Evolutionary conservation across 306 rosid genomes (phyloP).

Genomic region (Crataegus laevigata): DNA sequence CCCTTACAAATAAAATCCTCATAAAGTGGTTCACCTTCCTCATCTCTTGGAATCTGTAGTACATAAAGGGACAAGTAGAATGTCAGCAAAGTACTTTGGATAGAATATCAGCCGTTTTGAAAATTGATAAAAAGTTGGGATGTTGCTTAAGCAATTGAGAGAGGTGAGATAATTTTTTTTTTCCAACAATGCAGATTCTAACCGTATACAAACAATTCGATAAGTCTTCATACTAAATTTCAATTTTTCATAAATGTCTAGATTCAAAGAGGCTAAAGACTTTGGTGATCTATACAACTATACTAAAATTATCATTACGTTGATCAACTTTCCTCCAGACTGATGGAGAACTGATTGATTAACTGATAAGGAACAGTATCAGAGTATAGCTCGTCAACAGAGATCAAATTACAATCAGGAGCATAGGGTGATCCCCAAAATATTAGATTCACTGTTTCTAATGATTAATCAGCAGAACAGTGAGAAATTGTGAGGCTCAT

Average conservation of each 20-base stretch:
- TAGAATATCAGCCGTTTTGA: background rate
- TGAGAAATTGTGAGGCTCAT: background rate
- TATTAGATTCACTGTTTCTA: background rate
- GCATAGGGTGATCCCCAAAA: background rate
- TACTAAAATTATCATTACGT: background rate
- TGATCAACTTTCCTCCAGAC: background rate
- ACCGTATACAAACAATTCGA: background rate
- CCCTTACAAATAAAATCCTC: conserved; percentile 76
- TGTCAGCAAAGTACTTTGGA: background rate
- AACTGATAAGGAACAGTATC: background rate
- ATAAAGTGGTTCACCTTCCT: conserved; percentile 84
- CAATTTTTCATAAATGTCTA: background rate
- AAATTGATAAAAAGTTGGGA: background rate
- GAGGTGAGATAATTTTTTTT: background rate
- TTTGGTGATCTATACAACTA: background rate
- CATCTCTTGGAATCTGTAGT: conserved; percentile 83
- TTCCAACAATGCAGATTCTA: background rate
- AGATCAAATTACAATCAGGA: background rate
- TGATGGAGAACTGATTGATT: background rate
- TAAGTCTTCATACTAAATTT: background rate
- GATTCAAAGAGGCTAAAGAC: background rate
- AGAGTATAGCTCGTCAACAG: background rate
- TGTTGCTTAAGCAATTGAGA: background rate
- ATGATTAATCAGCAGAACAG: background rate
- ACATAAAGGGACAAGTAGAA: conserved; percentile 3